Evolutionary conservation across 1,139 yeast genomes (phyloP).

Genomic region (Kodamaea sp.): DNA sequence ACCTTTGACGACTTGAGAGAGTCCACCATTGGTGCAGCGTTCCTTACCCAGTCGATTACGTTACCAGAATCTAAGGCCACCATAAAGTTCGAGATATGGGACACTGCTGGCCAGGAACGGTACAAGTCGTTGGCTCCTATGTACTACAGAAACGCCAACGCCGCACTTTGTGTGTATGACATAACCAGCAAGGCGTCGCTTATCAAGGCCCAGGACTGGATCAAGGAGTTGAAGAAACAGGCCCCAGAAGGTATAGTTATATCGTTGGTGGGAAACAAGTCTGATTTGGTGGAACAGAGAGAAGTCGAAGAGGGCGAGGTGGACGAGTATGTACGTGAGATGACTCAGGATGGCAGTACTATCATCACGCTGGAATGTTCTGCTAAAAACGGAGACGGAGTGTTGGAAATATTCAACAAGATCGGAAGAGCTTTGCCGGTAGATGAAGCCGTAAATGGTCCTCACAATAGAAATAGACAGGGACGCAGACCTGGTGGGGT

Average conservation of each 20-base stretch:
- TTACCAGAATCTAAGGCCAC: slow-evolving; percentile 16
- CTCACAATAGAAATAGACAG: slow-evolving; percentile 27
- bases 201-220: slow-evolving; percentile 93
- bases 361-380: slow-evolving; percentile 45
- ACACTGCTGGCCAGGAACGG: slow-evolving; percentile 55
- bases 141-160: slow-evolving; percentile 49
- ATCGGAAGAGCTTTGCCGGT: slow-evolving; percentile 48
- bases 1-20: slow-evolving; percentile 93
- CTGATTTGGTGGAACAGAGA: slow-evolving; percentile 60
- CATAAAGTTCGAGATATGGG: slow-evolving; percentile 50
- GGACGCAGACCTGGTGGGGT: slow-evolving; percentile 35
- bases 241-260: slow-evolving; percentile 77
- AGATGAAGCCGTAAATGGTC: slow-evolving; percentile 33
- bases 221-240: slow-evolving; percentile 89
- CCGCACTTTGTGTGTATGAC: slow-evolving; percentile 31
- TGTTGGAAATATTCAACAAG: slow-evolving; percentile 42
- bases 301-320: slow-evolving; percentile 48
- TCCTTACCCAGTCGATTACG: slow-evolving; percentile 78
- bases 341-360: slow-evolving; percentile 29
- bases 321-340: slow-evolving; percentile 32
- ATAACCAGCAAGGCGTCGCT: slow-evolving; percentile 60
- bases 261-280: slow-evolving; percentile 40
- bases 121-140: slow-evolving; percentile 50
- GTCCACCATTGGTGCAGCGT: slow-evolving; percentile 97
- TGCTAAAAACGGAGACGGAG: slow-evolving; percentile 50